Base-by-base conservation (phyloP, 352 stramenopile genomes). In the Phytopythium vexans region DNA sequence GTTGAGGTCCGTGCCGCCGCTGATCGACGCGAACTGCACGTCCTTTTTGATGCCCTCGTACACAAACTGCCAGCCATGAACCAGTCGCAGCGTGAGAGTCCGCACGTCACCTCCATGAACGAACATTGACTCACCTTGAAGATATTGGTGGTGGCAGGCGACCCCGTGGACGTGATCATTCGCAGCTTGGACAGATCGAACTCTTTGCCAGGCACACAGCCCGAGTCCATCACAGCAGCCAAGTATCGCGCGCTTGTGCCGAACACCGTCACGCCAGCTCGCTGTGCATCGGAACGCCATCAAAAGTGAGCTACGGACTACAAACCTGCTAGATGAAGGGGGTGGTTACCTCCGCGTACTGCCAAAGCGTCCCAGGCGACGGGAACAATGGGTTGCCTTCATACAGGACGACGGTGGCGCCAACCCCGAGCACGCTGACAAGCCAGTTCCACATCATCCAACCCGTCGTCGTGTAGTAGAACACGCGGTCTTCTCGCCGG, bases 401-500 rank as follows among this genome's bases (percentile, higher is more conserved):
- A 16, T 88, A 93, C 32, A 90, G 58, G 11, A 95, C 82, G 43
- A 95, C 54, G 6, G 82, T 88, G 32, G 82, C 78, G 32, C 82
- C 80, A 53, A 83, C 66, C 14, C 79, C 74, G 9, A 95, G 74
- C 5, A 60, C 75, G 41, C 78, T 88, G 34, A 88, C 76, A 49
- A 91, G 64, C 84, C 84, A 95, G 54, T 94, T 93, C 85, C 85
- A 94, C 85, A 94, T 94, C 85, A 94, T 94, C 83, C 81, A 90
- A 4, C 75, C 82, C 3, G 82, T 92, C 3, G 82, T 92, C 44
- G 79, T 90, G 60, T 89, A 89, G 56, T 89, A 92, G 40, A 92
- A 90, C 16, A 88, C 77, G n/a, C 69, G 72, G 60, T 90, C 82
- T 8, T 79, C 27, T 8, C 75, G 73, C 21, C 55, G 62, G 16